phyloP scores from a whole-genome alignment of 208 protist genomes.

The Porcisia deanei region DNA sequence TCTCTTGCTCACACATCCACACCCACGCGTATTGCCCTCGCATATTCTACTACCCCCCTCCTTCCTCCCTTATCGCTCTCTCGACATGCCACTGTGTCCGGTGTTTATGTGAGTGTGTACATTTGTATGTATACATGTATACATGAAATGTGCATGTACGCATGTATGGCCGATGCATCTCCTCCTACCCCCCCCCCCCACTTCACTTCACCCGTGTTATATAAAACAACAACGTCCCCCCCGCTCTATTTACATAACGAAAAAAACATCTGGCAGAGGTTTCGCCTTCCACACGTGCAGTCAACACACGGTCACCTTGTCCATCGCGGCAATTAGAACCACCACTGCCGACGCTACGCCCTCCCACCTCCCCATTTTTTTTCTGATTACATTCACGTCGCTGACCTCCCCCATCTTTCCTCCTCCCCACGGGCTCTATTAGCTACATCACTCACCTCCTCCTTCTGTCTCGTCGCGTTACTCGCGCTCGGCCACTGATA shows the following conservation, averaged over 20 bases:
- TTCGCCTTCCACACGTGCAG: not conserved
- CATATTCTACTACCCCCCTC: not conserved
- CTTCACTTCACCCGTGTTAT: no score
- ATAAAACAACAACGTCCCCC: no score
- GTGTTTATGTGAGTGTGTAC: no score
- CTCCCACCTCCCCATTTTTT: no score
- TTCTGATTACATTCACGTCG: no score
- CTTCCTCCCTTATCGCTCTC: not conserved
- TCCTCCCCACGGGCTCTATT: not conserved
- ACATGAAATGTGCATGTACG: no score
- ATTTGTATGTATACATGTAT: no score
- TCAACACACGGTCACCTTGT: not conserved
- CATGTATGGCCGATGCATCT: no score
- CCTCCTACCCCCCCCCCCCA: no score
- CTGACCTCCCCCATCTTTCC: not conserved
- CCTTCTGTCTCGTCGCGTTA: not conserved
- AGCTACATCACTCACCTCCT: not conserved
- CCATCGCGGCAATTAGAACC: not conserved
- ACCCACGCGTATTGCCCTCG: no score
- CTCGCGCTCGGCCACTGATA: not conserved
- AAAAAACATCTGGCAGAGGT: not conserved
- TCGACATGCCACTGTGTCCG: no score
- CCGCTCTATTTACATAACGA: no score
- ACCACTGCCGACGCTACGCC: not conserved
- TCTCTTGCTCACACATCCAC: not conserved